Evolutionary conservation across 257 asterid species (phyloP).

Genomic region (Linaria vulgaris): DNA sequence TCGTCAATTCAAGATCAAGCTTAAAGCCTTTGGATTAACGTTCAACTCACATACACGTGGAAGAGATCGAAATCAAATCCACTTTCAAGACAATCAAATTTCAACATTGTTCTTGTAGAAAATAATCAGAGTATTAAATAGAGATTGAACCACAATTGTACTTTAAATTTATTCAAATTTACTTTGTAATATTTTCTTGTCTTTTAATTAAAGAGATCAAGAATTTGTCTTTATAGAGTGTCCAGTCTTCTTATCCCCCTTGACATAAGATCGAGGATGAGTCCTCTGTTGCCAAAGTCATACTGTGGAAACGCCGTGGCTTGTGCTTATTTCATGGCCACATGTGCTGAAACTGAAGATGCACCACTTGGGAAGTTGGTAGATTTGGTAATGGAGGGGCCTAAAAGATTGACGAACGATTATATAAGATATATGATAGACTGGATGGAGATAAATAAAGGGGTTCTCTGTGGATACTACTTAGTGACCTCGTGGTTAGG

Average conservation of each 20-base stretch:
- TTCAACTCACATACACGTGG: no score
- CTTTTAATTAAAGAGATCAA: no score
- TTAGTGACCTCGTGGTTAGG: slow-evolving; percentile 49
- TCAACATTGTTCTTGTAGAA: no score
- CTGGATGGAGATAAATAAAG: slow-evolving; percentile 51
- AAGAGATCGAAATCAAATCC: no score
- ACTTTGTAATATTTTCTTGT: no score
- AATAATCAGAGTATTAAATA: no score
- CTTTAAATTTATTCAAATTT: no score
- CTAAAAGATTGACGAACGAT: slow-evolving; percentile 35
- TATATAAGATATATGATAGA: slow-evolving; percentile 46
- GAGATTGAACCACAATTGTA: no score
- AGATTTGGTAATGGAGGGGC: slow-evolving; percentile 35
- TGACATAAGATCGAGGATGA: slow-evolving; percentile 41
- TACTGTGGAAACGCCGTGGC: slow-evolving; percentile 50
- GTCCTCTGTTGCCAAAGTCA: slow-evolving; percentile 40
- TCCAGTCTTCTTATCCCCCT: slow-evolving; percentile 43
- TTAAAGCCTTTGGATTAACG: no score
- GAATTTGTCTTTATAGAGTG: no score
- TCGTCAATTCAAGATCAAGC: no score
- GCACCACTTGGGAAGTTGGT: slow-evolving; percentile 40
- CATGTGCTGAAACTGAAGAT: slow-evolving; percentile 33
- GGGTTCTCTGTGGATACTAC: slow-evolving; percentile 52
- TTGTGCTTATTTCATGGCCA: slow-evolving; percentile 33
- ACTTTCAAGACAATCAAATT: no score